Evolutionary conservation across 805 yeast species (phyloP).

Genomic region (Saturnispora serradocipensis): DNA sequence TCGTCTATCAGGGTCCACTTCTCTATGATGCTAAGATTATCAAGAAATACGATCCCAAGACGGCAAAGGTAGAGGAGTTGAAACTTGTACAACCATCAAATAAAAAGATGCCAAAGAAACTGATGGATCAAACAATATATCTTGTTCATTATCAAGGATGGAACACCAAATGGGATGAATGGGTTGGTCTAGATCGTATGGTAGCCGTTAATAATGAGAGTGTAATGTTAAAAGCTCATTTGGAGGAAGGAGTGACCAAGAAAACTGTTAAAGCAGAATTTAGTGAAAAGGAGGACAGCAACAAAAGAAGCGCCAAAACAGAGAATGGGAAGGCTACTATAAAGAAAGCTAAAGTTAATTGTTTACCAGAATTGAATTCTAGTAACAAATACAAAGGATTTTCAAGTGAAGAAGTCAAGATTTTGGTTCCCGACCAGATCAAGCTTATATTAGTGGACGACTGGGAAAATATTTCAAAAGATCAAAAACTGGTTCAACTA

Average conservation of each 20-base stretch:
- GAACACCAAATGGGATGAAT: slow-evolving; percentile 95
- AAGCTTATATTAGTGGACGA: slow-evolving; percentile 76
- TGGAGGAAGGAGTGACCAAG: slow-evolving; percentile 44
- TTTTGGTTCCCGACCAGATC: slow-evolving; percentile 55
- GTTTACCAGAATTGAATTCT: background rate
- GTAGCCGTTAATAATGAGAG: slow-evolving; percentile 64
- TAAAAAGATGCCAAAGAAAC: slow-evolving; percentile 16
- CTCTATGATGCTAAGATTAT: slow-evolving; percentile 81
- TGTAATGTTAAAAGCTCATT: slow-evolving; percentile 48
- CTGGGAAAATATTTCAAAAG: slow-evolving; percentile 87
- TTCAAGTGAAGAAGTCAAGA: slow-evolving; percentile 34
- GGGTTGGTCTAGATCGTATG: slow-evolving; percentile 71
- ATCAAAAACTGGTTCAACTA: slow-evolving; percentile 56
- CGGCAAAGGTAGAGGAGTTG: slow-evolving; percentile 30
- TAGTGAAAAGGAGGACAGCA: background rate
- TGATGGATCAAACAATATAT: slow-evolving; percentile 29
- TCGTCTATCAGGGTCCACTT: slow-evolving; percentile 87
- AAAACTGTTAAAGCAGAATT: slow-evolving; percentile 2
- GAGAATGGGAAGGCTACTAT: background rate
- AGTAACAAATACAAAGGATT: slow-evolving; percentile 8
- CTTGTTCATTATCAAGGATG: slow-evolving; percentile 89
- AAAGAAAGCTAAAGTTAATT: background rate
- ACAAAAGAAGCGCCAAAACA: background rate
- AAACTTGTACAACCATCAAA: slow-evolving; percentile 30
- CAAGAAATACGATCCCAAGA: slow-evolving; percentile 49